Percentiles rank a stretch among this genome's conserved stretches.
Evolutionary conservation across 306 rosid species (phyloP).

Genomic region (Castanopsis chinensis): DNA sequence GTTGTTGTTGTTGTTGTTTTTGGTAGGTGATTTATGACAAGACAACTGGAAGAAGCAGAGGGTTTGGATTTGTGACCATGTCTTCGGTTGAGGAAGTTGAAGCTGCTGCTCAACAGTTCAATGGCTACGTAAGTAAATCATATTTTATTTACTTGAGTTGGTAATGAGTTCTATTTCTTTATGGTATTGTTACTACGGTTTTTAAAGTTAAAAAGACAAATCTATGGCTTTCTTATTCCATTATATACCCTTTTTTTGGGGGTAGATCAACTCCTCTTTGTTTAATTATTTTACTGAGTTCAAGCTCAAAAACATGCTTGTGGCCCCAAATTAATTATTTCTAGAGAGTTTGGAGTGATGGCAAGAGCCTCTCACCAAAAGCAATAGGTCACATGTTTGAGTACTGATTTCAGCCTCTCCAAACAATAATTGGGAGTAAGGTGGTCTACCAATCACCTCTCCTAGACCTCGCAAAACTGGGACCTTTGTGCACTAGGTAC

Average conservation of each 20-base stretch:
- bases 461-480: no score
- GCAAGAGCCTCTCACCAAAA: no score
- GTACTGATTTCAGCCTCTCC: no score
- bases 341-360: no score
- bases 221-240: neutral
- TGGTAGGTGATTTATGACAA: constrained; percentile 82
- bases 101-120: constrained; percentile 75
- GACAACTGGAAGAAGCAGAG: constrained; percentile 84
- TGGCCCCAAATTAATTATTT: neutral
- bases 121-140: constrained; percentile 79
- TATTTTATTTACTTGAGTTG: neutral
- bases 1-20: neutral
- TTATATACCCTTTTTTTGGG: neutral
- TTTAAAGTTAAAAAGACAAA: neutral
- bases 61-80: constrained; percentile 96
- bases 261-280: neutral
- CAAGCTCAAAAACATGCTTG: neutral
- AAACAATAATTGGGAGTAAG: no score
- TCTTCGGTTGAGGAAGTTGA: constrained; percentile 62
- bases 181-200: neutral
- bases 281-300: neutral
- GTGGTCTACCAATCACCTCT: no score
- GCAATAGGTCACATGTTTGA: no score
- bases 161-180: neutral
- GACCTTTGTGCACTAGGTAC: no score